Conservation (phyloP, 1,139 yeast species). For the Hemisphaericaspora xylofermentans region DNA sequence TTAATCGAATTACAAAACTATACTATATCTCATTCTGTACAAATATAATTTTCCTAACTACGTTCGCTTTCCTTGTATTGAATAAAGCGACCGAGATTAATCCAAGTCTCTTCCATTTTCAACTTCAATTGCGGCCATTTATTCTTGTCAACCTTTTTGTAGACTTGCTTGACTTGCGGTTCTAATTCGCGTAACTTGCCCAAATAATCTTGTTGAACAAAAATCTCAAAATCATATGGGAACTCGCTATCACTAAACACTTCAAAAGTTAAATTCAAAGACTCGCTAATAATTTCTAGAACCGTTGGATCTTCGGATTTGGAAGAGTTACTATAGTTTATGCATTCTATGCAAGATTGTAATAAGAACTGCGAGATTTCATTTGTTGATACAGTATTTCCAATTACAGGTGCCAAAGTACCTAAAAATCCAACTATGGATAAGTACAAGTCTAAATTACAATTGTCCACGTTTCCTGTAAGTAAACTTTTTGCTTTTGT, state of each 20-base stretch:
- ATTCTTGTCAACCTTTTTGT: slow-evolving; percentile 68
- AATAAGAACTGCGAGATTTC: slow-evolving; percentile 49
- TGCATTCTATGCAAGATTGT: slow-evolving; percentile 21
- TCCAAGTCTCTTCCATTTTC: slow-evolving; percentile 67
- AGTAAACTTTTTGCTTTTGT: slow-evolving; percentile 18
- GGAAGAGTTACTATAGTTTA: neutral
- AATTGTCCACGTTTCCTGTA: slow-evolving; percentile 9
- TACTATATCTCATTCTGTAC: neutral
- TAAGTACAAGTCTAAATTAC: slow-evolving; percentile 25
- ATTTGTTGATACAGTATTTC: slow-evolving; percentile 45
- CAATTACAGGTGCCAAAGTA: slow-evolving; percentile 49
- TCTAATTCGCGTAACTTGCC: slow-evolving; percentile 42
- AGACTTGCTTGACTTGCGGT: slow-evolving; percentile 52
- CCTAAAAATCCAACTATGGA: slow-evolving; percentile 54
- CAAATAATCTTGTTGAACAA: slow-evolving; percentile 56
- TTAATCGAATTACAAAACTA: neutral
- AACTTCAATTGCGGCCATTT: slow-evolving; percentile 54
- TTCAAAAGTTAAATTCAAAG: slow-evolving; percentile 68
- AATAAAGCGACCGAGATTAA: slow-evolving; percentile 71
- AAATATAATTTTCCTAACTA: neutral
- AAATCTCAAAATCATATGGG: slow-evolving; percentile 67
- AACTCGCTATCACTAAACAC: slow-evolving; percentile 74
- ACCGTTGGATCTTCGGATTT: slow-evolving; percentile 20
- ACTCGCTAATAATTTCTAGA: slow-evolving; percentile 51
- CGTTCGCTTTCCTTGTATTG: slow-evolving; percentile 56